Conservation (phyloP, 352 stramenopile genomes). For the Globisporangium lucens region DNA sequence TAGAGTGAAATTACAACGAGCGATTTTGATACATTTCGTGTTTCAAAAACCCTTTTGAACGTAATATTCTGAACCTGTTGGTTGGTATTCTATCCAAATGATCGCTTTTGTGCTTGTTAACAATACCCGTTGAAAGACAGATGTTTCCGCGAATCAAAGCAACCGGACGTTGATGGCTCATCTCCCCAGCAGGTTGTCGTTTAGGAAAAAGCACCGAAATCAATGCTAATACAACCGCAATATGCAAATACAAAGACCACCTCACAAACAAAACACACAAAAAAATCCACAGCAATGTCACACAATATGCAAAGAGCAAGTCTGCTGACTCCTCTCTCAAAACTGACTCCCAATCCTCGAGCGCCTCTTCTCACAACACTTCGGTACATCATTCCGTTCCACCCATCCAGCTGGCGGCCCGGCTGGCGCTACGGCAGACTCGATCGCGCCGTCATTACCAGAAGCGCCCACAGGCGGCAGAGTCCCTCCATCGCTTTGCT, state of each 20-base stretch:
- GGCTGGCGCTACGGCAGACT: not conserved
- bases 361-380: not conserved
- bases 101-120: not conserved
- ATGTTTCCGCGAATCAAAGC: not conserved
- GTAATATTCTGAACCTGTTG: not conserved
- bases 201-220: slow-evolving; percentile 6
- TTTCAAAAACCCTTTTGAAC: not conserved
- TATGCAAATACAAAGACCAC: not conserved
- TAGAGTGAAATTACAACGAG: not conserved
- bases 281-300: too few relatives aligned
- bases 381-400: not conserved
- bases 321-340: not conserved
- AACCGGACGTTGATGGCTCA: not conserved
- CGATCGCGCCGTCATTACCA: not conserved
- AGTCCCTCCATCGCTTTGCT: not conserved
- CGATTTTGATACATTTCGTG: not conserved
- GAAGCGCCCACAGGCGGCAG: not conserved
- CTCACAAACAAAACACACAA: not conserved
- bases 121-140: not conserved
- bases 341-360: not conserved
- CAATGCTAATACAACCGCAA: not conserved
- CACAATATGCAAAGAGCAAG: not conserved
- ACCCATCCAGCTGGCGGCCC: not conserved
- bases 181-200: not conserved
- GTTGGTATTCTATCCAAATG: not conserved